These are phyloP conservation scores for Epichloe glyceriae DNA, from an alignment of 2,329 filamentous ascomycete species.

Conservation along the genomic window DNA sequence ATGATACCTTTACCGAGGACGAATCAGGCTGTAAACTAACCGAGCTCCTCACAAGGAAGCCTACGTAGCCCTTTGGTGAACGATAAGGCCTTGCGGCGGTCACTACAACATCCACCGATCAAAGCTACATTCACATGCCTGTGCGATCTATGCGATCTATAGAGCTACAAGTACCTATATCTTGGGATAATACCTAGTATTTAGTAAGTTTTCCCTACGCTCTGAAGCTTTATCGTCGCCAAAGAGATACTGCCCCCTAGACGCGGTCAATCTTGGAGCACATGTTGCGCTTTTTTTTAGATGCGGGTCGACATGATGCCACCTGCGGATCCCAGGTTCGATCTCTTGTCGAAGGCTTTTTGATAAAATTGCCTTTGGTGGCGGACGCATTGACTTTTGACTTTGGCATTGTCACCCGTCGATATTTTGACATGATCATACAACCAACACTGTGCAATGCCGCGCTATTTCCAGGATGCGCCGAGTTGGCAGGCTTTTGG, in stretches of 20 bases:
- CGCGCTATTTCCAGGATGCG: no score
- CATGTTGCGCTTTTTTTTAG: background rate
- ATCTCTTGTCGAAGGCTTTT: conserved; percentile 19
- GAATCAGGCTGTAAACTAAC: background rate
- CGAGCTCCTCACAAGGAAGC: background rate
- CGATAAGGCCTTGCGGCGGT: no score
- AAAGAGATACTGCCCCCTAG: background rate
- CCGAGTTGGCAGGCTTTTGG: no score
- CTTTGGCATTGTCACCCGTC: no score
- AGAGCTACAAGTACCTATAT: no score
- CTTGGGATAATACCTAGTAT: no score
- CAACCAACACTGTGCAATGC: no score
- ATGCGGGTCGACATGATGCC: background rate
- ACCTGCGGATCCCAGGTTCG: conserved; percentile 8
- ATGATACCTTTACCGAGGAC: background rate
- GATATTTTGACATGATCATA: no score
- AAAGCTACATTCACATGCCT: background rate
- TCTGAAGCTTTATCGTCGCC: no score
- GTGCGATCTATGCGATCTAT: no score
- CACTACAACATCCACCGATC: no score
- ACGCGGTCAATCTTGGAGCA: background rate
- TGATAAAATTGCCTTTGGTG: conserved; percentile 15
- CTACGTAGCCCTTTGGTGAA: background rate
- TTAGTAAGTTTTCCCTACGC: no score
- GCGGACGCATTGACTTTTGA: conserved; percentile 16